Percentiles rank a stretch among this genome's conserved stretches.
These are phyloP conservation scores for Fusarium tjaetaba DNA, from an alignment of 2,329 filamentous ascomycete species.

Conservation along the genomic window DNA sequence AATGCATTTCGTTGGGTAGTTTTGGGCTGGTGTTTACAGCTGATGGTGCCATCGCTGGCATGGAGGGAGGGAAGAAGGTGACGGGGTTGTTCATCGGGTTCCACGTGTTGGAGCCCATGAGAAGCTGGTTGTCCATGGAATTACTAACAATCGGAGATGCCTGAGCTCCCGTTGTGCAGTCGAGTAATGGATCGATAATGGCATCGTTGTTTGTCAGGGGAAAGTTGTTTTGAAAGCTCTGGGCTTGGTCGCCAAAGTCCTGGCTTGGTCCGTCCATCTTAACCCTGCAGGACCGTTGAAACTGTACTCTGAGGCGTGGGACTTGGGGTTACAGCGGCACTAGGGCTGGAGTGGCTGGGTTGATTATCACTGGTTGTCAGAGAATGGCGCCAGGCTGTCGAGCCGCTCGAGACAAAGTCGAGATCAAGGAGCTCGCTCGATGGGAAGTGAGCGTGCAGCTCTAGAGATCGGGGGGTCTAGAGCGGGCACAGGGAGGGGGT, in stretches of 20 bases:
- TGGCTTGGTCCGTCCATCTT: constrained; percentile 19
- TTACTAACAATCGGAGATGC: not conserved
- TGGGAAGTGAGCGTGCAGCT: not conserved
- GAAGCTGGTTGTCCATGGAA: constrained; percentile 1
- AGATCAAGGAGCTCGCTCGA: not conserved
- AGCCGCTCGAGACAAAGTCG: not conserved
- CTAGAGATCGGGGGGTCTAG: not conserved
- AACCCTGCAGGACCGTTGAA: not conserved
- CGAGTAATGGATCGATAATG: constrained; percentile 34
- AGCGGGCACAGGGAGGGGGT: constrained; percentile 2
- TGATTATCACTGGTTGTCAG: not conserved
- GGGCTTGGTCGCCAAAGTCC: not conserved
- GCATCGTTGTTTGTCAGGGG: not conserved
- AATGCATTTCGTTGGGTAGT: constrained; percentile 4
- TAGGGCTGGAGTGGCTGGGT: not conserved
- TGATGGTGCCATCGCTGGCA: not conserved
- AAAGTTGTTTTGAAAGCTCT: not conserved
- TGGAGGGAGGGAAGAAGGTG: not conserved
- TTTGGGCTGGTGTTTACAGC: constrained; percentile 7
- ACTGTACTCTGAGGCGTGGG: not conserved
- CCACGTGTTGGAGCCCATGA: constrained; percentile 17
- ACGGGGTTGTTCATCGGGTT: not conserved
- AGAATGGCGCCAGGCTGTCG: not conserved
- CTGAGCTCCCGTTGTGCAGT: not conserved
- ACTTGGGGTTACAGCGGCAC: not conserved